Evolutionary conservation across 108 stramenopile genomes (phyloP).

Genomic region (Fragilariopsis cylindrus): DNA sequence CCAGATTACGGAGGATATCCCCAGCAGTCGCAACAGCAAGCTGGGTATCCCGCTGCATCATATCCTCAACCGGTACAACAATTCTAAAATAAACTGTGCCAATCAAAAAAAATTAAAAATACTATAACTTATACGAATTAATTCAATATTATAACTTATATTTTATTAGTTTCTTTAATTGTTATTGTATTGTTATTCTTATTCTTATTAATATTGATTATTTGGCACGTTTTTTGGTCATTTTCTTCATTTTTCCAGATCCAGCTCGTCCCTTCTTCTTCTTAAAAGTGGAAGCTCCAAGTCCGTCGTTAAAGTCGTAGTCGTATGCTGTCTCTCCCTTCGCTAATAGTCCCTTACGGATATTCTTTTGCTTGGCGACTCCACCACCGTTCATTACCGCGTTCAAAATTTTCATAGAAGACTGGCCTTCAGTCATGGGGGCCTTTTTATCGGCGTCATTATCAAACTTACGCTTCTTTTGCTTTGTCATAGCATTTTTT

Average conservation of each 20-base stretch:
- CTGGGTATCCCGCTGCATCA: conserved; percentile 3
- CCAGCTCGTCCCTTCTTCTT: conserved; percentile 95
- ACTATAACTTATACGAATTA: too few species aligned
- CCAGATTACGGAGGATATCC: conserved; percentile 21
- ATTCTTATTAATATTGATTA: conserved; percentile 11
- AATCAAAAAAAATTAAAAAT: too few species aligned
- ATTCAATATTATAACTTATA: too few species aligned
- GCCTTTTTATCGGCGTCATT: conserved; percentile 53
- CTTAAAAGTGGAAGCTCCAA: conserved; percentile 69
- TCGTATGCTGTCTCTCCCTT: conserved; percentile 90
- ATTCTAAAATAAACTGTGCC: not conserved
- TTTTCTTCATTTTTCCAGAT: conserved; percentile 83
- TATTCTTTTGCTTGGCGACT: conserved; percentile 68
- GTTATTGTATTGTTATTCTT: too few species aligned
- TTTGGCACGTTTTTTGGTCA: conserved; percentile 83
- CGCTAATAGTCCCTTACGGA: conserved; percentile 68
- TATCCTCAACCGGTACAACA: conserved; percentile 16
- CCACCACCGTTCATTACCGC: conserved; percentile 82
- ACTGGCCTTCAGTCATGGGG: conserved; percentile 52
- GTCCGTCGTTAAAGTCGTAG: conserved; percentile 86
- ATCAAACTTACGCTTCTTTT: conserved; percentile 77
- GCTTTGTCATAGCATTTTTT: conserved; percentile 45
- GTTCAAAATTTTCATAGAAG: conserved; percentile 70
- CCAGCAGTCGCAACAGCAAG: conserved; percentile 22
- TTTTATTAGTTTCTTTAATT: too few species aligned